These are phyloP conservation scores for Irpex sp. DNA, from an alignment of 1,284 basidiomycete species.

Conservation along the genomic window DNA sequence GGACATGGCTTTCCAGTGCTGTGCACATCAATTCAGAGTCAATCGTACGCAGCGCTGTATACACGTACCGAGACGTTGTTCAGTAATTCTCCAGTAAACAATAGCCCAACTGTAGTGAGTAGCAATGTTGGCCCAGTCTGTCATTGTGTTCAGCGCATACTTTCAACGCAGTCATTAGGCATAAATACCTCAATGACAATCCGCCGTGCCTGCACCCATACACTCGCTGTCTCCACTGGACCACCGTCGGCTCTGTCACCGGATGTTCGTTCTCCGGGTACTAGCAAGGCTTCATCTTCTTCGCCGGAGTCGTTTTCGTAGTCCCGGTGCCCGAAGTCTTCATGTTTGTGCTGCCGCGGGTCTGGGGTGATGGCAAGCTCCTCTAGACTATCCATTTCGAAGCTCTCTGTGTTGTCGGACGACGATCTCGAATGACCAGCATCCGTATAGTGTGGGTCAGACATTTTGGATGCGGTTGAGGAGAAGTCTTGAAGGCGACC, in stretches of 20 bases:
- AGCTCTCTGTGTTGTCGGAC: conserved; percentile 23
- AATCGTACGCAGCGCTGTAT: neutral
- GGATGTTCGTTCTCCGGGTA: conserved; percentile 22
- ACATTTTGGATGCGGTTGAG: neutral
- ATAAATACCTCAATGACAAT: conserved; percentile 64
- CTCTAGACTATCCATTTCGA: conserved; percentile 36
- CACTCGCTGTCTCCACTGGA: conserved; percentile 6
- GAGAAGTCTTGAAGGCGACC: neutral
- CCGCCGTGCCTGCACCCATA: conserved; percentile 51
- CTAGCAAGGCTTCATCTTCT: conserved; percentile 35
- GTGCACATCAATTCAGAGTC: conserved; percentile 5
- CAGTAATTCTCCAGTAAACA: conserved; percentile 87
- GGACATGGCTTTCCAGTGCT: conserved; percentile 89
- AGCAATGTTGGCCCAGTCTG: conserved; percentile 74
- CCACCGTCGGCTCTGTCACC: conserved; percentile 21
- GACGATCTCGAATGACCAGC: conserved; percentile 14
- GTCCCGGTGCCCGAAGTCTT: conserved; percentile 22
- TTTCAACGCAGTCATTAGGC: conserved; percentile 3
- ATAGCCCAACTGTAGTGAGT: conserved; percentile 66
- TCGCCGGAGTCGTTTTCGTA: conserved; percentile 25
- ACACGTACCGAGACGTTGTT: conserved; percentile 77
- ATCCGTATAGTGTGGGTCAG: conserved; percentile 8
- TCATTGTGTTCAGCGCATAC: neutral
- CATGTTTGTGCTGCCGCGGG: conserved; percentile 14
- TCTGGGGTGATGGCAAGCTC: conserved; percentile 28